Conservation (phyloP, 2,329 filamentous ascomycete species). For the Fusarium longipes region DNA sequence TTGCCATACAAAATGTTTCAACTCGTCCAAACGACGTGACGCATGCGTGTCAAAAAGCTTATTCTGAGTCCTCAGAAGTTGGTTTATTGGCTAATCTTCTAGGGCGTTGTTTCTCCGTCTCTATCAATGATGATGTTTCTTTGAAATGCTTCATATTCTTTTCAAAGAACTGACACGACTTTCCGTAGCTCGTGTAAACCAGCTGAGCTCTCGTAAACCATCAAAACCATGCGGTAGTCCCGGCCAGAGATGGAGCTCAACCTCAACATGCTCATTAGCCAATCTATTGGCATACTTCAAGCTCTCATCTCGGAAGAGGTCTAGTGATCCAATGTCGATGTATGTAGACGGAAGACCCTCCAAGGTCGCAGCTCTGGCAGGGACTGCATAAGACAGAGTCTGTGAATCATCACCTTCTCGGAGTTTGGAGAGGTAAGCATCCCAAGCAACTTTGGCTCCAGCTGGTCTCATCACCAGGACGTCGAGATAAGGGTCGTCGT, state of each 20-base stretch:
- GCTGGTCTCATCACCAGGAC: slow-evolving; percentile 34
- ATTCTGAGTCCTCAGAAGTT: fast-evolving
- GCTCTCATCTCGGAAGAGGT: slow-evolving; percentile 49
- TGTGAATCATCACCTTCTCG: slow-evolving; percentile 6
- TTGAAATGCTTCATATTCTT: not conserved
- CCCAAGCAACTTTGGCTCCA: slow-evolving; percentile 42
- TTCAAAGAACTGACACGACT: slow-evolving; percentile 10
- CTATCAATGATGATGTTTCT: not conserved
- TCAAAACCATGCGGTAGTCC: slow-evolving; percentile 55
- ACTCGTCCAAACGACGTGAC: too few relatives aligned
- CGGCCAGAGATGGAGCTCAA: slow-evolving; percentile 56
- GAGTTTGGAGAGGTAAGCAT: slow-evolving; percentile 17
- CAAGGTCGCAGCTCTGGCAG: slow-evolving; percentile 41
- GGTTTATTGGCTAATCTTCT: fast-evolving
- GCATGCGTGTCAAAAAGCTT: too few relatives aligned
- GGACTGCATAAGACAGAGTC: slow-evolving; percentile 36
- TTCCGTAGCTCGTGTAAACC: slow-evolving; percentile 11
- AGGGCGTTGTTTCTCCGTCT: fast-evolving
- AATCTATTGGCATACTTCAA: slow-evolving; percentile 12
- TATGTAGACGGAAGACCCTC: slow-evolving; percentile 52
- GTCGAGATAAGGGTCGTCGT: slow-evolving; percentile 1
- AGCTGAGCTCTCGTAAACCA: slow-evolving; percentile 10
- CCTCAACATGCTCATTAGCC: slow-evolving; percentile 11
- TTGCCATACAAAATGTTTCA: too few relatives aligned
- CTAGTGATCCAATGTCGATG: slow-evolving; percentile 54